Evolutionary conservation across 78 protist species (phyloP), one percentile per base, ranked within the genome.

Genomic region (Dictyostelium intermedium): DNA sequence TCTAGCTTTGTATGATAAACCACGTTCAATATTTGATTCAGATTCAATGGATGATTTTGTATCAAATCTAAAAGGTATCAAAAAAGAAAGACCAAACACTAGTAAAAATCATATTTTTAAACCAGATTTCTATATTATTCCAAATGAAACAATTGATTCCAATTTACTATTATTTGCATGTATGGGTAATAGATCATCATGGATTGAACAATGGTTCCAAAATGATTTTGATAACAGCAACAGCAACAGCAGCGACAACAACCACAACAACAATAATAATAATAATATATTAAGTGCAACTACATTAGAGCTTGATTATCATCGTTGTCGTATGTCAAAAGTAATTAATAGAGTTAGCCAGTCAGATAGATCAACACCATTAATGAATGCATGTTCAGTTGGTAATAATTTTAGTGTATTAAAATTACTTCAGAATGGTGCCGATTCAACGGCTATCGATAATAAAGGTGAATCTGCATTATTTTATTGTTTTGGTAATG

Each of bases 341-440:
- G 53, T 76, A 34, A 76, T 76, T 37, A 39, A 76, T 76, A n/a
- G 30, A 39, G 35, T 23, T 39, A 34, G 18, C n/a, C 43, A 6
- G 32, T 70, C 27, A 35, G 72, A 47, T 25, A 50, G 86, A 27
- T 13, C 43, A 4, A 82, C 74, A 34, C 86, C 86, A 20, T 35
- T 82, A 30, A 82, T 82, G 86, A 32, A 82, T 27, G 86, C 86
- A 25, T 82, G 76, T 32, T 14, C 10, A 6, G 1, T 20, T 30
- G 86, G 86, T 32, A 50, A 82, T 41, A 60, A 18, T 18, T n/a
- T 43, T 41, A 30, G 18, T 5, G 86, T 82, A 23, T 56, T 25
- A 35, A 47, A 30, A 20, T 27, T 82, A 60, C 23, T 82, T 34
- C 76, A 82, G 61, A 30, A 60, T 61, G 86, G 73, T 32, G 86